phyloP scores from a whole-genome alignment of 495 filamentous ascomycete genomes.

The Podospora pseudoanserina region DNA sequence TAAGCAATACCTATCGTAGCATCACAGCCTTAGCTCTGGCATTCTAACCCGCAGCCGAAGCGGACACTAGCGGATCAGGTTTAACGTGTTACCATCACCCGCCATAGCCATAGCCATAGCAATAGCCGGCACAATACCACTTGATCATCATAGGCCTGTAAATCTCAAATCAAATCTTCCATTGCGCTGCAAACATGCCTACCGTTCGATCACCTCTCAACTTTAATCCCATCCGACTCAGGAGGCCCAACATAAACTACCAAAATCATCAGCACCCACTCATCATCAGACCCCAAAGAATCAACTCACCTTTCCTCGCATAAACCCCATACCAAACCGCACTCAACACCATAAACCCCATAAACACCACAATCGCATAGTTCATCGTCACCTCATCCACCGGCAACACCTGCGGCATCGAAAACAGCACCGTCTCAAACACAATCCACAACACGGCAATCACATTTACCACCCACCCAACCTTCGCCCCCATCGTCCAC shows the following conservation, averaged over 20 bases:
- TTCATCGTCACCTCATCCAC: conserved; percentile 55
- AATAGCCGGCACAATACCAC: too few relatives aligned
- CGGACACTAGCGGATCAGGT: too few relatives aligned
- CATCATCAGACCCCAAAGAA: neutral
- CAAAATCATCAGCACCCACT: neutral
- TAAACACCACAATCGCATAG: conserved; percentile 57
- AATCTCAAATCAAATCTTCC: too few relatives aligned
- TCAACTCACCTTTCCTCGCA: conserved; percentile 50
- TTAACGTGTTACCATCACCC: too few relatives aligned
- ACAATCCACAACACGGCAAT: conserved; percentile 51
- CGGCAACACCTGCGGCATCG: conserved; percentile 54
- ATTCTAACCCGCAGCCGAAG: too few relatives aligned
- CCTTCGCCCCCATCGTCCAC: conserved; percentile 51
- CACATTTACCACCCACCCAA: conserved; percentile 52
- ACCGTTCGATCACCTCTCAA: neutral
- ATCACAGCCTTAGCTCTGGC: too few relatives aligned
- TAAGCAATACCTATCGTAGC: too few relatives aligned
- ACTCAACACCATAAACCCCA: conserved; percentile 54
- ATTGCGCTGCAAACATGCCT: too few relatives aligned
- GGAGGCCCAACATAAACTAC: conserved; percentile 27
- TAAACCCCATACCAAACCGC: conserved; percentile 65
- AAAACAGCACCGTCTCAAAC: conserved; percentile 60
- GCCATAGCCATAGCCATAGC: too few relatives aligned
- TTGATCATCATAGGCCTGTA: too few relatives aligned
- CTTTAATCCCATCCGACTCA: conserved; percentile 24